Conservation (phyloP, 2,329 filamentous ascomycete species). For the Pyrenochaeta sp. region DNA sequence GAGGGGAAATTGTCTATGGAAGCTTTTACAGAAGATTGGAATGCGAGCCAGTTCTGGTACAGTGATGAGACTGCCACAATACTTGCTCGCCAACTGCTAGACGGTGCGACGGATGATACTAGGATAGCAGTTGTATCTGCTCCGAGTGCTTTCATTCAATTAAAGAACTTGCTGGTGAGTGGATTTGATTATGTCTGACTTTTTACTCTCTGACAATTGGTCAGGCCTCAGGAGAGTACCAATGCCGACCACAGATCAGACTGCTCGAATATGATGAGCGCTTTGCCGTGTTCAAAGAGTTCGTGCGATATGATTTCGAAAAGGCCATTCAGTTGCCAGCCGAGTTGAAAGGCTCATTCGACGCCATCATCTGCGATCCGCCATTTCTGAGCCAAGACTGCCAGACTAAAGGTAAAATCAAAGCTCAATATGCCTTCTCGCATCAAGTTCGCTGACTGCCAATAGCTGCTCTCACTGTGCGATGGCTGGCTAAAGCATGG, state of each 20-base stretch:
- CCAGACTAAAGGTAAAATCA: constrained; percentile 72
- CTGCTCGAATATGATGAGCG: constrained; percentile 79
- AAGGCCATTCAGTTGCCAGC: constrained; percentile 71
- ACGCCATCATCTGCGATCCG: constrained; percentile 78
- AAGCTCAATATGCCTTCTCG: not conserved
- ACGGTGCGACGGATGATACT: constrained; percentile 64
- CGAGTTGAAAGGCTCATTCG: constrained; percentile 69
- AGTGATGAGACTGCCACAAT: constrained; percentile 73
- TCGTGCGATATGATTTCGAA: constrained; percentile 77
- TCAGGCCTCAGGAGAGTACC: constrained; percentile 43
- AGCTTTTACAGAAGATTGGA: constrained; percentile 81
- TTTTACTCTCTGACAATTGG: not conserved
- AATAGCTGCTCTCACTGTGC: constrained; percentile 74
- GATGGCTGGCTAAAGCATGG: constrained; percentile 72
- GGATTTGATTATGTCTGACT: no score
- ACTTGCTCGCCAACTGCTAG: constrained; percentile 71
- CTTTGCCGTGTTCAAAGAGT: constrained; percentile 78
- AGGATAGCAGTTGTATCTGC: constrained; percentile 75
- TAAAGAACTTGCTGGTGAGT: constrained; percentile 74
- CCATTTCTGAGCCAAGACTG: constrained; percentile 83
- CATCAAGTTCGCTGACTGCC: constrained; percentile 14
- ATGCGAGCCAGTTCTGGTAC: constrained; percentile 86
- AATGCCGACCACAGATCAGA: constrained; percentile 63
- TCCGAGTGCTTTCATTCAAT: constrained; percentile 78
- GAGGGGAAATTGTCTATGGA: constrained; percentile 67